These are phyloP conservation scores for Lotmaria passim DNA, from an alignment of 208 protist genomes.

Conservation along the genomic window DNA sequence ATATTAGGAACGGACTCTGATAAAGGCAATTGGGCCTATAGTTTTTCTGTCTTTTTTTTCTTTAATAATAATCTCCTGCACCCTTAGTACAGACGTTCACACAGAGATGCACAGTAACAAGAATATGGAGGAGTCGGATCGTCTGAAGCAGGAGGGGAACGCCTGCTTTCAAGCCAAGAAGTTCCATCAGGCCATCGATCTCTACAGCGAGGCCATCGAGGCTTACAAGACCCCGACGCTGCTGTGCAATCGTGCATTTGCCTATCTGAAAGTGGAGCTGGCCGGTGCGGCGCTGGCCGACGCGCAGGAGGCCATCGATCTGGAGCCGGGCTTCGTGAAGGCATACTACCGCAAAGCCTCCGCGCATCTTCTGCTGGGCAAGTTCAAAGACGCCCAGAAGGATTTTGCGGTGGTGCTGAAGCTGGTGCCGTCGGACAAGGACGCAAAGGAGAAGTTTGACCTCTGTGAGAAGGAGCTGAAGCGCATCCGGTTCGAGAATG, in stretches of 20 bases:
- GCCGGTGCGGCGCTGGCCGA: conserved; percentile 94
- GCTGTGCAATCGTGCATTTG: conserved; percentile 95
- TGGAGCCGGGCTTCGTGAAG: conserved; percentile 96
- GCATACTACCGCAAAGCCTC: conserved; percentile 97
- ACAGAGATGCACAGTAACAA: too few relatives aligned
- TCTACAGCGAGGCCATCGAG: conserved; percentile 93
- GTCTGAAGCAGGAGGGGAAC: conserved; percentile 86
- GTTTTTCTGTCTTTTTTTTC: conserved; percentile 34
- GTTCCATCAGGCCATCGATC: conserved; percentile 90
- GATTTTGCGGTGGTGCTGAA: conserved; percentile 93
- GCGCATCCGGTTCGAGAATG: conserved; percentile 94
- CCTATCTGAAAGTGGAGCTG: conserved; percentile 93
- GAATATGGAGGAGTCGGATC: conserved; percentile 67
- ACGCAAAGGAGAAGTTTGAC: conserved; percentile 92
- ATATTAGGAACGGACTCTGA: too few relatives aligned
- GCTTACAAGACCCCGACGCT: conserved; percentile 77
- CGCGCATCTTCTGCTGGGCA: conserved; percentile 93
- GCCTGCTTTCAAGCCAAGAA: conserved; percentile 83
- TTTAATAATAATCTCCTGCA: neutral
- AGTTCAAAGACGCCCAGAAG: conserved; percentile 95
- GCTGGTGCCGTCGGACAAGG: conserved; percentile 90
- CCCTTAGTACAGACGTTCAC: too few relatives aligned
- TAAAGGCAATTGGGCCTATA: too few relatives aligned
- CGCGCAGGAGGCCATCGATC: conserved; percentile 87
- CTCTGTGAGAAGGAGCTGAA: conserved; percentile 94